These are phyloP conservation scores for Scolecobasidium constrictum DNA, from an alignment of 2,329 filamentous ascomycete species.

Conservation along the genomic window DNA sequence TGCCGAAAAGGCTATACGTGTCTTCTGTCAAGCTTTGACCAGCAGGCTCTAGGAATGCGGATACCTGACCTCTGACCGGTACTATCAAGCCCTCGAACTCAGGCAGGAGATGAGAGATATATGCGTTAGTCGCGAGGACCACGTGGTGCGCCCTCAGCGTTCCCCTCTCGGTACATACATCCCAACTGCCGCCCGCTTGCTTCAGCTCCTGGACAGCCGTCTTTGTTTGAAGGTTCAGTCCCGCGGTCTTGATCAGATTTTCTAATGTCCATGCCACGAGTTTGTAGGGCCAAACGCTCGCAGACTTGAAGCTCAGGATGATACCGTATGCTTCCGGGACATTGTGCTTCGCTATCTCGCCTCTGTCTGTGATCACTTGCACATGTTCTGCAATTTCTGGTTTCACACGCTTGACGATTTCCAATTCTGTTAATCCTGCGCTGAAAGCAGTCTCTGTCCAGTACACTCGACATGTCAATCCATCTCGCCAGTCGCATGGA, in stretches of 20 bases:
- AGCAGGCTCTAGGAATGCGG: conserved; percentile 49
- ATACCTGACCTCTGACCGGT: conserved; percentile 66
- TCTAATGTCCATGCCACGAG: conserved; percentile 28
- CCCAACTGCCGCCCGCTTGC: background rate
- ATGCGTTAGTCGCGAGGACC: conserved; percentile 73
- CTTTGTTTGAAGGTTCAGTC: background rate
- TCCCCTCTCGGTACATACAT: conserved; percentile 58
- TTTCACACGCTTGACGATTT: too few species aligned
- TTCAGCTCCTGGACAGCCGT: background rate
- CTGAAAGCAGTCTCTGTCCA: too few species aligned
- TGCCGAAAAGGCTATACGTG: conserved; percentile 53
- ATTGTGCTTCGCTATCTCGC: background rate
- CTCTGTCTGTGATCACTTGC: background rate
- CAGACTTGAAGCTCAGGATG: background rate
- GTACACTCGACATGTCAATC: background rate
- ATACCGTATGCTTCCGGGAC: too few species aligned
- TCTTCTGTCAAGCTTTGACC: conserved; percentile 33
- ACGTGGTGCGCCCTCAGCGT: conserved; percentile 50
- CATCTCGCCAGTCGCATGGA: background rate
- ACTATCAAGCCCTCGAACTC: conserved; percentile 60
- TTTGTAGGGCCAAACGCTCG: conserved; percentile 67
- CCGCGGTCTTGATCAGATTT: background rate
- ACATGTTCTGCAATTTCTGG: background rate
- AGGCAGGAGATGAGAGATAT: conserved; percentile 67
- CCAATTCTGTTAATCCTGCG: too few species aligned